These are phyloP conservation scores for Trametopsis cervina DNA, from an alignment of 768 basidiomycete genomes.

Conservation along the genomic window DNA sequence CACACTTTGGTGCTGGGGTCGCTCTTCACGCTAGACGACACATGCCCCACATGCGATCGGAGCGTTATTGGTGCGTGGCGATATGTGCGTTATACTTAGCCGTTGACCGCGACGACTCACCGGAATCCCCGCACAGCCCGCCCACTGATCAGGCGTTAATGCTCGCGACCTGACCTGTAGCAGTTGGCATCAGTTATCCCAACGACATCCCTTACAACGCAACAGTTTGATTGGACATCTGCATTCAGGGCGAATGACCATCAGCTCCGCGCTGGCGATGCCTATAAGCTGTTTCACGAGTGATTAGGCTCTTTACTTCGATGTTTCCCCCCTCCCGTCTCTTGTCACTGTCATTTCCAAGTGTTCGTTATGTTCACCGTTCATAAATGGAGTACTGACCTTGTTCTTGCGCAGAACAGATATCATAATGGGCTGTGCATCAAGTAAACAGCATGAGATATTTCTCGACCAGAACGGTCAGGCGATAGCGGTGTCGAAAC, in stretches of 20 bases:
- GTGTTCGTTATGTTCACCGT: not conserved
- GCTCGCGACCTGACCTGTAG: no score
- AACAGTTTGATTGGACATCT: not conserved
- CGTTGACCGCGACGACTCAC: no score
- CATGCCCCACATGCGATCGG: no score
- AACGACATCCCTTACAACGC: not conserved
- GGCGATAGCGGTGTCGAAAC: not conserved
- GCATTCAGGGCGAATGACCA: not conserved
- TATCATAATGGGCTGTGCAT: constrained; percentile 39
- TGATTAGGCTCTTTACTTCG: no score
- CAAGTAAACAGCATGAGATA: constrained; percentile 29
- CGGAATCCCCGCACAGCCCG: no score
- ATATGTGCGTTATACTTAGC: no score
- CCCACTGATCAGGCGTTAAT: no score
- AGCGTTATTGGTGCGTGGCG: no score
- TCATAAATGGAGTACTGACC: not conserved
- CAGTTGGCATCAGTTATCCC: not conserved
- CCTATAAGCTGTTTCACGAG: no score
- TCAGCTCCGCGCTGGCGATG: no score
- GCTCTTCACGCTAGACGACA: no score
- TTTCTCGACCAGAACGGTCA: not conserved
- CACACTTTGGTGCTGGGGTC: no score
- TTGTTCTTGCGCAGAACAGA: not conserved
- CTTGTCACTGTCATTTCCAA: not conserved
- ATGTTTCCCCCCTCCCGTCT: not conserved